Base-by-base conservation (phyloP, 148 eudicot species). In the Silene uniflora region DNA sequence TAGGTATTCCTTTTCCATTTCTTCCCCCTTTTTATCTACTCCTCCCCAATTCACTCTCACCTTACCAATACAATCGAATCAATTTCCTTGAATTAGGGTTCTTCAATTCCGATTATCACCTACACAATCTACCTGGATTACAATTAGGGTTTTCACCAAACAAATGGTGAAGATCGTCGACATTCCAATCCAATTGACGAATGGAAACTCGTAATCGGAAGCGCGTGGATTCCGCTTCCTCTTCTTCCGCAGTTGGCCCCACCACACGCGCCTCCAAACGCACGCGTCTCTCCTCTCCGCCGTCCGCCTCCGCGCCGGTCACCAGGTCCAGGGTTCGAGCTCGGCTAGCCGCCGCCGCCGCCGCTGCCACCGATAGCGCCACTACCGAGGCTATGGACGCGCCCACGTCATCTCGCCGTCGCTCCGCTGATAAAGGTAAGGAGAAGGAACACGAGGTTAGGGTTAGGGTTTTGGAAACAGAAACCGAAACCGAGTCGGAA, bases 201-300 rank as follows among this genome's bases (percentile, higher is more conserved):
- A 96, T 96, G 99, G 99, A 96, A 92, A 96, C 99, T 87, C 99
- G 98, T 66, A 87, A 96, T 81, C 99, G 98, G 81, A 95, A 96
- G 87, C 87, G 98, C 92, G 98, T 94, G 85, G 98, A 96, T 83
- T 85, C 91, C 86, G 86, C 97, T 82, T 87, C 98, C 83, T 88
- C 95, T 79, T 83, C 91, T 59, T 83, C 91, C 11, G 84, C 98
- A 17, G 85, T 32, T 27, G 79, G 92, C 18, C 84, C 92, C 69
- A 71, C 85, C 56, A 89, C 91, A 63, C 97, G 93, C 58, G 77
- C 91, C 22, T 44, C 81, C 14, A 88, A 90, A 75, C 89, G 92
- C 73, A 32, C 89, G 29, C 93, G 97, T 29, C 71, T 84, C 23
- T 79, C 89, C 11, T 67, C 89, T 55, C 29, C 86, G 0, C 35